Evolutionary conservation across 2,329 filamentous ascomycete genomes (phyloP).

Genomic region (Keithomyces neogunnii): DNA sequence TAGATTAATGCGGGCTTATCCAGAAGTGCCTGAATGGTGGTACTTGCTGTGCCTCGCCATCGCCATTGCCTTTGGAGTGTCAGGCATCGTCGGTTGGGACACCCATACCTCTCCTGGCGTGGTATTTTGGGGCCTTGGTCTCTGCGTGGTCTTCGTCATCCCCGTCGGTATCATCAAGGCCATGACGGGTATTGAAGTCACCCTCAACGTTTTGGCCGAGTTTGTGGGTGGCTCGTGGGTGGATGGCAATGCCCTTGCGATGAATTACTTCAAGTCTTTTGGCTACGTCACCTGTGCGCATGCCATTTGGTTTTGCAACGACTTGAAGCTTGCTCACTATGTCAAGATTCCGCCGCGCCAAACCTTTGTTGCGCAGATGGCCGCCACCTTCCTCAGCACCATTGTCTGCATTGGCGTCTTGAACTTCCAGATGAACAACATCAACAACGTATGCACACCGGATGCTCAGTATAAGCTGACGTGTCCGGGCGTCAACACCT

Average conservation of each 20-base stretch:
- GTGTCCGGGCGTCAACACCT: constrained; percentile 45
- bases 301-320: constrained; percentile 41
- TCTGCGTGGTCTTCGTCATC: constrained; percentile 42
- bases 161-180: constrained; percentile 44
- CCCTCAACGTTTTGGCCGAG: constrained; percentile 43
- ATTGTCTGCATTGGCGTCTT: constrained; percentile 41
- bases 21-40: constrained; percentile 47
- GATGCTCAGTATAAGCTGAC: constrained; percentile 39
- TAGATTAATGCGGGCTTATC: constrained; percentile 37
- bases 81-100: constrained; percentile 37
- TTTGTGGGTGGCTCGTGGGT: constrained; percentile 44
- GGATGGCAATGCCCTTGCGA: constrained; percentile 40
- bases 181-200: constrained; percentile 44
- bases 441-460: constrained; percentile 38
- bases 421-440: constrained; percentile 40
- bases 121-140: constrained; percentile 40
- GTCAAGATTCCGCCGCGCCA: constrained; percentile 53
- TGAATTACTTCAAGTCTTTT: constrained; percentile 48
- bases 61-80: constrained; percentile 37
- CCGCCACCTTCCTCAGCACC: constrained; percentile 45
- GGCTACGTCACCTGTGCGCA: constrained; percentile 41
- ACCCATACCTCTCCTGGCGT: constrained; percentile 43
- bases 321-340: constrained; percentile 43
- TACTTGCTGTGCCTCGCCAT: constrained; percentile 33
- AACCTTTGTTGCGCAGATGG: constrained; percentile 50